Base-by-base conservation (phyloP, 179 eudicot genomes). In the Actinidia chinensis region DNA sequence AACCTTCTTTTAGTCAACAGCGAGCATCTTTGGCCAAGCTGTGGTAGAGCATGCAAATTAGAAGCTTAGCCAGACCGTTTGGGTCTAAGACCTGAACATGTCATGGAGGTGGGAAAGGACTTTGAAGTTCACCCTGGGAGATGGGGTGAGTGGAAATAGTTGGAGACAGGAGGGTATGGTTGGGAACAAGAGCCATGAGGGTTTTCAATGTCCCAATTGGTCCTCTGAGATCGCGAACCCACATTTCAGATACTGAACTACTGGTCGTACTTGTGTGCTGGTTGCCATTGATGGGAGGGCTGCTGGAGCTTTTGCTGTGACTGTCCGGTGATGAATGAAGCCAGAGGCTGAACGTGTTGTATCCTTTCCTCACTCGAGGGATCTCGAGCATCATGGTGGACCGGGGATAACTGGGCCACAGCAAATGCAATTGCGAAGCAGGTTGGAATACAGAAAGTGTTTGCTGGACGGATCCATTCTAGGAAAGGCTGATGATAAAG, bases 351-450 rank as follows among this genome's bases (percentile, higher is more conserved):
- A 85, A 61, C 91, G 79, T 56, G 97, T 91, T 58, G 66, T 95
- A 67, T 87, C 89, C 48, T 89, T 79, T 78, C 97, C 93, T 47
- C 83, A 82, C 51, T 85, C 93, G 23, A 95, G 82, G 71, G 81
- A 89, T 95, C 82, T 68, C 88, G 17, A 90, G 97, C 88, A 91
- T 95, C 83, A 93, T 95, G 97, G 92, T 95, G 74, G n/a, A 95
- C 97, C 20, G 98, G 98, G 79, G 98, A 95, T 84, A 95, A 95
- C 75, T 91, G 92, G 97, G 93, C 97, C 55, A 95, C 97, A 68
- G 98, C 98, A 60, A 82, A 71, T 48, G 97, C 97, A 66, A 89
- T 95, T 76, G 98, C 89, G 25, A 86, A 73, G 76, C 93, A 91
- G 83, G 97, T 91, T 76, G 98, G 97, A 61, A 93, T 95, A 23